Conservation (phyloP, 768 basidiomycete species). For the Guyanaporus albipodus region DNA sequence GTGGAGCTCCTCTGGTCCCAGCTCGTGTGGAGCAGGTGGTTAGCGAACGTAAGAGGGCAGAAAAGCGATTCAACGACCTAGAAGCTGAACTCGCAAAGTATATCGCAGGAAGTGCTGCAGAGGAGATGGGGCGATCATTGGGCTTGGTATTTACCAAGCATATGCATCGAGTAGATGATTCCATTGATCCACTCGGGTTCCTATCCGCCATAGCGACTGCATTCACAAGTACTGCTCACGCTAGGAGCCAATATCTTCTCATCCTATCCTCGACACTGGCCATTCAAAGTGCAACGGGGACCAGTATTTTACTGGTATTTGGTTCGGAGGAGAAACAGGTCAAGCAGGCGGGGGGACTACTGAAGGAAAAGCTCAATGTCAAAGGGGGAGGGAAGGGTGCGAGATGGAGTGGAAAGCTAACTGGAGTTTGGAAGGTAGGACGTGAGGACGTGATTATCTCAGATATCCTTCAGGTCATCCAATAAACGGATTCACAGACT, state of each 20-base stretch:
- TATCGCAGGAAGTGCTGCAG: constrained; percentile 41
- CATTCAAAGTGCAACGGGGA: constrained; percentile 45
- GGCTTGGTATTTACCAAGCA: constrained; percentile 41
- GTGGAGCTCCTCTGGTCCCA: constrained; percentile 62
- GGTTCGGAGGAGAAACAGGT: constrained; percentile 59
- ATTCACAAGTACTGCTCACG: constrained; percentile 29
- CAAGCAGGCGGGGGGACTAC: constrained; percentile 51
- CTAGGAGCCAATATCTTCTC: constrained; percentile 38
- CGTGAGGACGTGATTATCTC: constrained; percentile 19
- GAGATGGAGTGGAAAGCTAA: constrained; percentile 73
- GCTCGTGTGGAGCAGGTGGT: constrained; percentile 65
- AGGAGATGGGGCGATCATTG: constrained; percentile 32
- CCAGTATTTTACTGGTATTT: constrained; percentile 55
- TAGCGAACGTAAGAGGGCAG: constrained; percentile 60
- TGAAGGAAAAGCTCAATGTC: constrained; percentile 54
- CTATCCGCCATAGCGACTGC: constrained; percentile 54
- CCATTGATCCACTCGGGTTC: constrained; percentile 54
- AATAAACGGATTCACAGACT: constrained; percentile 6
- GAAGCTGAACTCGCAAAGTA: constrained; percentile 58
- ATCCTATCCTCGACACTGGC: constrained; percentile 63
- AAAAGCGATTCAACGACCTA: constrained; percentile 65
- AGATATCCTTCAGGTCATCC: constrained; percentile 14
- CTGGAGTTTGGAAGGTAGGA: constrained; percentile 38
- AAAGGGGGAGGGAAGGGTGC: constrained; percentile 78
- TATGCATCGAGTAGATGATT: constrained; percentile 60